These are phyloP conservation scores for Flaveria trinervia DNA, from an alignment of 129 eudicot species.

Conservation along the genomic window DNA sequence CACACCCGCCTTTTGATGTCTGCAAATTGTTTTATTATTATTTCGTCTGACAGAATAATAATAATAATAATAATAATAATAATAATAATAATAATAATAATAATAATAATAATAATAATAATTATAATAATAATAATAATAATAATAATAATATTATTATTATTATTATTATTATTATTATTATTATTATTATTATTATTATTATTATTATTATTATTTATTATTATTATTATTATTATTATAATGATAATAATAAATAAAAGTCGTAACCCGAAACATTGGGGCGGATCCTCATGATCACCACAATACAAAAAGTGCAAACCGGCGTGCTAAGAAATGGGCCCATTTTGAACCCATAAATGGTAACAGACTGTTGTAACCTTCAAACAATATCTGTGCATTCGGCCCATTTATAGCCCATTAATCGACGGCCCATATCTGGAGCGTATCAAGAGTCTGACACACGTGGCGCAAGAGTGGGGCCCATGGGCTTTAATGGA, in stretches of 20 bases:
- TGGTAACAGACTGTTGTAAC: slow-evolving; percentile 28
- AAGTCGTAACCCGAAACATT: slow-evolving; percentile 39
- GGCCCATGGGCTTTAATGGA: slow-evolving; percentile 33
- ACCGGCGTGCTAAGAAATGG: slow-evolving; percentile 37
- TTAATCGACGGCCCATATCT: slow-evolving; percentile 40
- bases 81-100: too few species aligned
- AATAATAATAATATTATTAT: too few species aligned
- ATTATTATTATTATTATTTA: too few species aligned
- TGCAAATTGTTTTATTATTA: slow-evolving; percentile 30
- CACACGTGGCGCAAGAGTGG: slow-evolving; percentile 38
- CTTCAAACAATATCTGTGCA: slow-evolving; percentile 16
- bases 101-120: too few species aligned
- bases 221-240: too few species aligned
- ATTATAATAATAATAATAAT: too few species aligned
- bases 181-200: too few species aligned
- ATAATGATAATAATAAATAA: neutral
- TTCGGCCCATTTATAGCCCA: slow-evolving; percentile 38
- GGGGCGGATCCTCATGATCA: slow-evolving; percentile 44
- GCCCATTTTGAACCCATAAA: slow-evolving; percentile 30
- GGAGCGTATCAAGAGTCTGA: slow-evolving; percentile 36
- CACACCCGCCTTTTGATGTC: slow-evolving; percentile 19
- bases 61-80: too few species aligned
- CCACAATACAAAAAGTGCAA: slow-evolving; percentile 33
- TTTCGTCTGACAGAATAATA: slow-evolving; percentile 22
- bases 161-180: too few species aligned